These are phyloP conservation scores for Picea glauca DNA, from an alignment of 75 land plant genomes.

Conservation along the genomic window DNA sequence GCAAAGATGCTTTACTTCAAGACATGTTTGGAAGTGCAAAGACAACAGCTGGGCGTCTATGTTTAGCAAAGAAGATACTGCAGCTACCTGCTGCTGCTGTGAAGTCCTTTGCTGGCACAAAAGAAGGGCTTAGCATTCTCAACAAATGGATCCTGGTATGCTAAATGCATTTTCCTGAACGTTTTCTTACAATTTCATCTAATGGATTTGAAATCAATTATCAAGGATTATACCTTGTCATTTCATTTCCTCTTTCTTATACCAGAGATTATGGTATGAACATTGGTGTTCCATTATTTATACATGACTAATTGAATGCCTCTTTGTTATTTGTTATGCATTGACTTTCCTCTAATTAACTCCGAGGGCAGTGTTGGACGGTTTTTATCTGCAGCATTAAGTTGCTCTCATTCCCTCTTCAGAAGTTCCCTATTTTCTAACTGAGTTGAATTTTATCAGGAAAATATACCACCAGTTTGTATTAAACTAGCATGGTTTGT, in stretches of 20 bases:
- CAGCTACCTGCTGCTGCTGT: conserved; percentile 59
- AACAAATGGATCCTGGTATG: conserved; percentile 87
- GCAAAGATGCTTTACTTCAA: conserved; percentile 52
- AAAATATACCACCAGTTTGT: too few relatives aligned
- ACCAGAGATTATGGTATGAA: neutral
- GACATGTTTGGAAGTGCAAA: conserved; percentile 86
- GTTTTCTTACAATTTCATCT: too few relatives aligned
- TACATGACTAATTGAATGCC: neutral
- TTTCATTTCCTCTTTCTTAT: neutral
- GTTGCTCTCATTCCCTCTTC: too few relatives aligned
- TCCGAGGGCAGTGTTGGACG: too few relatives aligned
- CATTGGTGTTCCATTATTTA: neutral
- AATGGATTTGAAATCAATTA: neutral
- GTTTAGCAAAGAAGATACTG: conserved; percentile 76
- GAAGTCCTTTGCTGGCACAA: conserved; percentile 87
- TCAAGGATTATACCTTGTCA: neutral
- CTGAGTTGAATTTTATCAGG: too few relatives aligned
- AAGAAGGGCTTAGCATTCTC: conserved; percentile 72
- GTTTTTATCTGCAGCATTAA: too few relatives aligned
- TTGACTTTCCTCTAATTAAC: neutral
- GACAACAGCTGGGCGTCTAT: conserved; percentile 78
- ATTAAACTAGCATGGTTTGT: too few relatives aligned
- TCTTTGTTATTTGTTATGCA: neutral
- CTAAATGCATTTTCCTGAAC: neutral
- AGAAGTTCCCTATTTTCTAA: too few relatives aligned